Base-by-base conservation (phyloP, 2,329 filamentous ascomycete genomes). In the Claviceps maximensis region DNA sequence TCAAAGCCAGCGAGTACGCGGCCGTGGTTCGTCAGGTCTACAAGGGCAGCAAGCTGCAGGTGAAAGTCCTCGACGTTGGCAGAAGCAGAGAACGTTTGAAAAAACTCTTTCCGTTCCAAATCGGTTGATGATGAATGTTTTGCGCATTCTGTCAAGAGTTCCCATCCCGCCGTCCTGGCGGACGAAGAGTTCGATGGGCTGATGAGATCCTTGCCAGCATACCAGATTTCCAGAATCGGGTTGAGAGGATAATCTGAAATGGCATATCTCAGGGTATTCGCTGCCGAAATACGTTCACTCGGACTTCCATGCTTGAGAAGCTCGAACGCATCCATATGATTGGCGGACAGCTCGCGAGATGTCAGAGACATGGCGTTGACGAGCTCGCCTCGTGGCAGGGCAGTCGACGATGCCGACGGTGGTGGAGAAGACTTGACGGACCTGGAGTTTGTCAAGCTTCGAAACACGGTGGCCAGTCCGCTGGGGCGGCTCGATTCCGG, bases 1-100 rank as follows among this genome's bases (percentile, higher is more conserved):
- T 85, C 80, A 58, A 86, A 86, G 0, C 83, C 82, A 7, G 79
- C 74, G 9, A 86, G 67, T 56, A 82, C 73, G 49, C 80, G 80
- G 25, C 82, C 83, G 52, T 76, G 71, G 41, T 75, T 77, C 2
- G 81, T 82, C 53, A 86, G 69, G 52, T 83, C 78, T 31, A 79
- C 72, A 21, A 86, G 70, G 17, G 82, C 77, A 31, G 74, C 74
- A n/a, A 86, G 75, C 63, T 85, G 83, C 5, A 84, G 67, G 61
- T 82, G 75, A 57, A 85, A 85, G 62, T 86, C 83, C 40, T 84
- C 79, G 1, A 76, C 71, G 56, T 77, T 73, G 29, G 75, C 75
- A 10, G 74, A 68, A 7, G 73, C 73, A 13, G 79, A 77, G 36
- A 87, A 69, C 0, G 81, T 80, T 57, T 77, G 73, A 59, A 85